These are phyloP conservation scores for Trichoderma afroharzianum DNA, from an alignment of 2,329 filamentous ascomycete species.

Conservation along the genomic window DNA sequence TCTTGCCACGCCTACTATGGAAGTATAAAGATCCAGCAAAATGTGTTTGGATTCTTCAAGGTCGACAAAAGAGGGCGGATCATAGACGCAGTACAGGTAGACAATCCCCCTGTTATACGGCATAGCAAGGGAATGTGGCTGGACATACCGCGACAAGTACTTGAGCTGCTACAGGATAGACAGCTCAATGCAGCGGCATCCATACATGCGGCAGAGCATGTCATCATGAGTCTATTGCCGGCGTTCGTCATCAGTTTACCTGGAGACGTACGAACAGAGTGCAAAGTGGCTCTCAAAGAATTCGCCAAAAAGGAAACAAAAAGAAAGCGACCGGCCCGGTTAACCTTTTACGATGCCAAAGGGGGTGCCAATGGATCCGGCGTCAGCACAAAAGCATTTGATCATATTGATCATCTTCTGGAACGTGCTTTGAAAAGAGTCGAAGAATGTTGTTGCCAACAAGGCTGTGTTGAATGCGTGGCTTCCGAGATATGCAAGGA, in stretches of 20 bases:
- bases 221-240: conserved; percentile 79
- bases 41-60: conserved; percentile 97
- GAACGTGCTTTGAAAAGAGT: conserved; percentile 72
- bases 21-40: conserved; percentile 77
- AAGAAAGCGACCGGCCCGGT: conserved; percentile 77
- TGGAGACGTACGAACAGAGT: conserved; percentile 90
- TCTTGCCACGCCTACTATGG: conserved; percentile 77
- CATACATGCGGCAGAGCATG: conserved; percentile 94
- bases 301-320: conserved; percentile 66
- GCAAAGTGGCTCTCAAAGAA: conserved; percentile 85
- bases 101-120: conserved; percentile 86
- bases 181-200: conserved; percentile 79
- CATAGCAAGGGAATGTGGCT: conserved; percentile 92
- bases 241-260: conserved; percentile 88
- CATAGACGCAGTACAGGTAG: conserved; percentile 86
- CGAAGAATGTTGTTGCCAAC: conserved; percentile 68
- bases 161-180: conserved; percentile 71
- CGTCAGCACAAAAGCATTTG: conserved; percentile 89
- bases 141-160: conserved; percentile 74
- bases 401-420: conserved; percentile 79
- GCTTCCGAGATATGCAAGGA: conserved; percentile 81
- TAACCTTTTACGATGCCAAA: conserved; percentile 95
- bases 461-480: conserved; percentile 88
- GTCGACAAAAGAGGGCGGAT: conserved; percentile 82
- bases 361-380: conserved; percentile 80